A percentile compares a stretch with the other conserved stretches of the same genome.
phyloP scores from a whole-genome alignment of 2,329 filamentous ascomycete genomes.

The Sporothrix phasma region DNA sequence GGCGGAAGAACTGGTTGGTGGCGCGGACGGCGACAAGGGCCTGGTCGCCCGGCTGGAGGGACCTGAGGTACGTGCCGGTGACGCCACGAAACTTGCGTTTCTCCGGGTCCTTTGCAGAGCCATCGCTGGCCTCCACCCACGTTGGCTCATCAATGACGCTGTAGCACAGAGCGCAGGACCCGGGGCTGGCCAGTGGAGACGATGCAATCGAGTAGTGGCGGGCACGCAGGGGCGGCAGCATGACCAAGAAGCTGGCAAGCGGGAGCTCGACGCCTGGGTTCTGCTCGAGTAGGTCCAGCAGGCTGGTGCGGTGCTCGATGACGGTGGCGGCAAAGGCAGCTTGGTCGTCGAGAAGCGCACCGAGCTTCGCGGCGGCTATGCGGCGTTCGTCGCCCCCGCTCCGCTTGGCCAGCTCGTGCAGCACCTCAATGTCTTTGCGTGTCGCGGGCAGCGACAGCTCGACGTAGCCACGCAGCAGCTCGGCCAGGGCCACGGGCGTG shows the following conservation, averaged over 20 bases:
- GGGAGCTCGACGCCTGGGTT: slow-evolving; percentile 44
- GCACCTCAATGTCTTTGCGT: slow-evolving; percentile 30
- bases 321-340: neutral
- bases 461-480: slow-evolving; percentile 58
- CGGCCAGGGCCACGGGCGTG: slow-evolving; percentile 47
- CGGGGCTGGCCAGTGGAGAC: slow-evolving; percentile 46
- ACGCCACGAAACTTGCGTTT: slow-evolving; percentile 40
- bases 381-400: slow-evolving; percentile 13
- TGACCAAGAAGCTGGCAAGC: slow-evolving; percentile 49
- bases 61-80: slow-evolving; percentile 48
- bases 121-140: slow-evolving; percentile 25
- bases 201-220: slow-evolving; percentile 56
- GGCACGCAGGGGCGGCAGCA: slow-evolving; percentile 52
- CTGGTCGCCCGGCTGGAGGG: slow-evolving; percentile 39
- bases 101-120: neutral
- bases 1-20: slow-evolving; percentile 35
- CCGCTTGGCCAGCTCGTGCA: slow-evolving; percentile 35
- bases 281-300: slow-evolving; percentile 53
- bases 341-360: slow-evolving; percentile 2
- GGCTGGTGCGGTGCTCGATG: slow-evolving; percentile 15
- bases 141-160: slow-evolving; percentile 52
- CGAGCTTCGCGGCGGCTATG: neutral
- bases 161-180: slow-evolving; percentile 53
- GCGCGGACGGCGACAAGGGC: slow-evolving; percentile 41
- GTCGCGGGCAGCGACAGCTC: slow-evolving; percentile 63